A percentile compares a stretch with the other conserved stretches of the same genome.
Conservation (phyloP, 1,284 basidiomycete genomes). For the Ceratobasidium sp. region DNA sequence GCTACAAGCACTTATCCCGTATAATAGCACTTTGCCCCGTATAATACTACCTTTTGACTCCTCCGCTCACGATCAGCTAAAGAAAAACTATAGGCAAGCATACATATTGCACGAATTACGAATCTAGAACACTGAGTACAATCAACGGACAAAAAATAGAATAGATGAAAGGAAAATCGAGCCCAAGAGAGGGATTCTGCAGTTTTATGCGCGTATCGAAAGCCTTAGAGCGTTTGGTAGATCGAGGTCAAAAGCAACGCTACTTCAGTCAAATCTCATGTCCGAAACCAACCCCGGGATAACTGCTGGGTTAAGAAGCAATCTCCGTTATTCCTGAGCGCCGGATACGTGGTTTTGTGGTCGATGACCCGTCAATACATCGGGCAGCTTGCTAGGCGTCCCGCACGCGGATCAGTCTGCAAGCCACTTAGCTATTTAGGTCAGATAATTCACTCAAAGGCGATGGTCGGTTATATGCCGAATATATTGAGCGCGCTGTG, state of each 20-base stretch:
- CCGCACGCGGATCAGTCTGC: background rate
- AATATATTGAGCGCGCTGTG: no score
- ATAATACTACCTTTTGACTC: background rate
- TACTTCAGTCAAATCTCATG: conserved; percentile 14
- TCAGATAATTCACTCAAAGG: no score
- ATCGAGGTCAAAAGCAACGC: no score
- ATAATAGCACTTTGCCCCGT: background rate
- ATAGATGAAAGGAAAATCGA: background rate
- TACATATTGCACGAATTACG: conserved; percentile 5
- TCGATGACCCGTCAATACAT: background rate
- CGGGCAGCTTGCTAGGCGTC: conserved; percentile 15
- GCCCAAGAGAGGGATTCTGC: background rate
- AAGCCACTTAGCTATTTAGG: no score
- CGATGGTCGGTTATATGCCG: no score
- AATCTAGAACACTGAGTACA: background rate
- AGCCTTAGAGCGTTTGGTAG: no score
- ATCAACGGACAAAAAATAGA: no score
- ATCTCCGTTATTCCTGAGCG: background rate
- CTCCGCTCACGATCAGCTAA: background rate
- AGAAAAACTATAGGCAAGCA: background rate
- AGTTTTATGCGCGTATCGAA: background rate
- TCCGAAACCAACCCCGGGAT: background rate
- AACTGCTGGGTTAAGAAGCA: no score
- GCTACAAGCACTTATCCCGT: background rate
- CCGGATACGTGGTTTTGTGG: conserved; percentile 21